phyloP scores from a whole-genome alignment of 176 grass and related monocot genomes.

The Secale cereale region DNA sequence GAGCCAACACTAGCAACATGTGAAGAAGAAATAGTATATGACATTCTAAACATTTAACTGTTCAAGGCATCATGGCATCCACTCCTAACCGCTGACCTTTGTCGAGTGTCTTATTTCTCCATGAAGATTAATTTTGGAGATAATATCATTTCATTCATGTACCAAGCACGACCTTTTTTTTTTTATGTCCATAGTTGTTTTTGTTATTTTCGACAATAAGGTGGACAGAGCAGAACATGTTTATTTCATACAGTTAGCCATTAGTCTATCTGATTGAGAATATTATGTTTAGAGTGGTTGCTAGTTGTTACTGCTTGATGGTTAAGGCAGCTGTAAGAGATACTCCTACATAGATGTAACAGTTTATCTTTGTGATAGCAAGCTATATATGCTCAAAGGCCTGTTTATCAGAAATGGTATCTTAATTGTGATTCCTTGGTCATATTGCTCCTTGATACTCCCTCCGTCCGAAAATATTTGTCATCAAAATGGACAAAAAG shows the following conservation, averaged over 20 bases:
- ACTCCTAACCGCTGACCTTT: not conserved
- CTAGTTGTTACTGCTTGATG: too few species aligned
- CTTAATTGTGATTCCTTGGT: too few species aligned
- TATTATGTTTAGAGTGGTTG: too few species aligned
- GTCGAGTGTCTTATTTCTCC: not conserved
- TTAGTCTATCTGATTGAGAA: not conserved
- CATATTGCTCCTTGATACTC: too few species aligned
- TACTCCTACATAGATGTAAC: too few species aligned
- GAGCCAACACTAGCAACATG: not conserved
- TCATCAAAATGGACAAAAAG: too few species aligned
- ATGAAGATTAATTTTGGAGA: not conserved
- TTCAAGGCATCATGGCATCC: not conserved
- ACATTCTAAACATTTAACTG: not conserved
- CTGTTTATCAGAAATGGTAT: too few species aligned
- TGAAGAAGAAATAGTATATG: not conserved
- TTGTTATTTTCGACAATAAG: not conserved
- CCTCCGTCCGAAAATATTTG: too few species aligned
- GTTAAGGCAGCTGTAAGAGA: too few species aligned
- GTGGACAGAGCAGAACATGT: not conserved
- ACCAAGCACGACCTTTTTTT: not conserved
- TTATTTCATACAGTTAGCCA: not conserved
- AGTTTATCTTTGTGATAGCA: too few species aligned
- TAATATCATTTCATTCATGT: not conserved
- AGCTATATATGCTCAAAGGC: too few species aligned
- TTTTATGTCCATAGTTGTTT: not conserved